Evolutionary conservation across 2,329 filamentous ascomycete genomes (phyloP), one percentile per base, ranked within the genome.

Genomic region (Cladosporium sp.): DNA sequence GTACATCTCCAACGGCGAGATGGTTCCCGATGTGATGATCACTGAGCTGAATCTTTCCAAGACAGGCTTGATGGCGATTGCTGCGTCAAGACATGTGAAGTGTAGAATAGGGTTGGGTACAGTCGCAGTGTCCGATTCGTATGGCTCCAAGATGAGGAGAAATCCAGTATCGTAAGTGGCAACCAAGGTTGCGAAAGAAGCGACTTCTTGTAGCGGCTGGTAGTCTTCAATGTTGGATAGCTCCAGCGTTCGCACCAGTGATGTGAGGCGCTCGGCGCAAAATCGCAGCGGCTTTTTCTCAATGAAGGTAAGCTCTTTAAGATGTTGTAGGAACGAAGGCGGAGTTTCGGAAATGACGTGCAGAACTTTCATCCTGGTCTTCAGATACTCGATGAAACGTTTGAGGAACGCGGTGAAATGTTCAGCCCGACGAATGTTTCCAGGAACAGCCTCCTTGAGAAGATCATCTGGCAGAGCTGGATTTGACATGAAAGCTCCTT

Each of bases 211-310:
- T 1, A 98, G 77, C 5, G 93, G 88, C 62, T 96, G 91, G 66
- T 95, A 98, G 68, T 98, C 95, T 72, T 98, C 93, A 56, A 98
- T 96, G 62, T 95, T 97, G 32, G 92, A 95, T 54, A 98, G 83
- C 69, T 98, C 93, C 13, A 98, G 79, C 0, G 93, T 98, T 54
- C 95, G 82, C 14, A 98, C 92, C 6, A 98, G 82, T 0, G 92
- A 98, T 0, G 93, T 95, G 10, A 98, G 74, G 37, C 93, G 84
- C 71, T 98, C 95, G 0, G 93, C 90, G 66, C 95, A 98, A 70
- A 98, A 98, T 45, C 88, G 79, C 9, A 98, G 71, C 0, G 93
- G 93, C 63, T 98, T 98, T 68, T 89, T 89, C 68, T 98, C 93
- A 63, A 98, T 98, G 65, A 95, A 98, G 0, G 95, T 98, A 53